phyloP scores from a whole-genome alignment of 371 early-diverging fungal species.

The Apophysomyces trapeziformis region DNA sequence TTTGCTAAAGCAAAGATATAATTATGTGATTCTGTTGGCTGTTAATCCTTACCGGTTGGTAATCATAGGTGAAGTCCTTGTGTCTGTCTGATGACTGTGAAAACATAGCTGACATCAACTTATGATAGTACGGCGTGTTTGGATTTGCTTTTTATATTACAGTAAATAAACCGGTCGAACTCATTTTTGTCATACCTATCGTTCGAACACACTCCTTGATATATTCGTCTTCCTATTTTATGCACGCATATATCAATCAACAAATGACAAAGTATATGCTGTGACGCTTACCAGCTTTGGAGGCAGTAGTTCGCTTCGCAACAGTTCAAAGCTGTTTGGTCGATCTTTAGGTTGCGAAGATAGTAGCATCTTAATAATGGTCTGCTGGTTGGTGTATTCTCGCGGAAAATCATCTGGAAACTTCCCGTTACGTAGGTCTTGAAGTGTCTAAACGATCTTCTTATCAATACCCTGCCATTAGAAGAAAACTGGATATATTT shows the following conservation, averaged over 20 bases:
- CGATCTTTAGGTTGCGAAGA: conserved; percentile 82
- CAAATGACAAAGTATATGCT: background rate
- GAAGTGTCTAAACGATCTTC: conserved; percentile 32
- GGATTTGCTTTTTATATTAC: conserved; percentile 68
- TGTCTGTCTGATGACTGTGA: conserved; percentile 78
- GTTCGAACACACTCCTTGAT: conserved; percentile 90
- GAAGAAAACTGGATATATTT: background rate
- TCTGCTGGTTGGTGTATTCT: conserved; percentile 63
- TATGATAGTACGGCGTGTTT: conserved; percentile 84
- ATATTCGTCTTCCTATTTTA: conserved; percentile 81
- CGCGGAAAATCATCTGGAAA: conserved; percentile 82
- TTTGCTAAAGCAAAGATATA: conserved; percentile 24
- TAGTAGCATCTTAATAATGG: conserved; percentile 76
- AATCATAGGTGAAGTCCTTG: conserved; percentile 92
- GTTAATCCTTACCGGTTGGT: conserved; percentile 56
- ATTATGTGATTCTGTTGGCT: background rate
- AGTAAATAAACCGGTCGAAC: conserved; percentile 9
- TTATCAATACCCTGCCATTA: background rate
- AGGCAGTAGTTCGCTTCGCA: conserved; percentile 80
- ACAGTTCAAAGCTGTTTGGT: conserved; percentile 83
- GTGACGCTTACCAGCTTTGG: conserved; percentile 61
- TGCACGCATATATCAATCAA: background rate
- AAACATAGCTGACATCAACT: conserved; percentile 85
- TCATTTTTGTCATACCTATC: conserved; percentile 47
- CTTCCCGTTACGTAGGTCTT: conserved; percentile 64